These are phyloP conservation scores for Echites panduratus DNA, from an alignment of 257 asterid genomes.

Conservation along the genomic window DNA sequence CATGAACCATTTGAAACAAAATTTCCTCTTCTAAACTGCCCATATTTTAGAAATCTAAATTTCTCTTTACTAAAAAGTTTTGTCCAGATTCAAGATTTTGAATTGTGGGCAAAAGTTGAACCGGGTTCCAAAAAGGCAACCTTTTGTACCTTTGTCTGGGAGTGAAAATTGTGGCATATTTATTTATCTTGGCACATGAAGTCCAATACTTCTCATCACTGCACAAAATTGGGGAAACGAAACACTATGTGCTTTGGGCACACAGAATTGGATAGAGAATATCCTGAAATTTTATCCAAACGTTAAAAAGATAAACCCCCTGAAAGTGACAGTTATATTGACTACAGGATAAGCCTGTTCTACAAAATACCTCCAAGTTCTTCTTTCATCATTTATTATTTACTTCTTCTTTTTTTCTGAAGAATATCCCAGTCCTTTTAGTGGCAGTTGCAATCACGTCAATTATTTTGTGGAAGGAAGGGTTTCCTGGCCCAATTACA, in stretches of 20 bases:
- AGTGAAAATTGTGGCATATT: not conserved
- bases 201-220: not conserved
- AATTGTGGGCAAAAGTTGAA: not conserved
- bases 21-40: slow-evolving; percentile 28
- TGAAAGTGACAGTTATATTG: not conserved
- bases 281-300: not conserved
- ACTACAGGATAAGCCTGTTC: not conserved
- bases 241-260: not conserved
- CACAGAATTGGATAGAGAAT: slow-evolving; percentile 6
- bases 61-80: not conserved
- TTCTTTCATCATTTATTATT: not conserved
- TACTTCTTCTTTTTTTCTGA: not conserved
- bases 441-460: too few species aligned
- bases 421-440: too few species aligned
- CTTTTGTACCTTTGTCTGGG: not conserved
- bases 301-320: not conserved
- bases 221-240: not conserved
- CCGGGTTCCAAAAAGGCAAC: not conserved
- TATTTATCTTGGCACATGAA: not conserved
- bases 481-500: too few species aligned
- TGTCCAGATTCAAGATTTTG: not conserved
- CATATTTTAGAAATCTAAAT: not conserved
- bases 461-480: too few species aligned
- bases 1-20: slow-evolving; percentile 19
- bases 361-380: not conserved